phyloP scores from a whole-genome alignment of 179 eudicot genomes.

The Spinacia oleracea region DNA sequence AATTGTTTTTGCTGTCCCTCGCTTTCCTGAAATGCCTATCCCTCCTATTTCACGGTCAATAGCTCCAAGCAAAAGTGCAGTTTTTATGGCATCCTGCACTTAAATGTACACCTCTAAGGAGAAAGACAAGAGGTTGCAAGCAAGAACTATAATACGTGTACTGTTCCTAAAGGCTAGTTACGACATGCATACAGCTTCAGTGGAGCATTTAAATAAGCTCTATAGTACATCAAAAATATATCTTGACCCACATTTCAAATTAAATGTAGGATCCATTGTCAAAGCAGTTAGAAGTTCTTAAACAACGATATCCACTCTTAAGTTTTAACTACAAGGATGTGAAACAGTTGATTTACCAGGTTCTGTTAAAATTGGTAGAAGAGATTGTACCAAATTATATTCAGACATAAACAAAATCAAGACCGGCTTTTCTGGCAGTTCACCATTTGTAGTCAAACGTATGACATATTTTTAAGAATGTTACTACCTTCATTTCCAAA shows the following conservation, averaged over 20 bases:
- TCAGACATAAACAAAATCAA: neutral
- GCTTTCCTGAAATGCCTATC: constrained; percentile 89
- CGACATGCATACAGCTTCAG: neutral
- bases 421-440: neutral
- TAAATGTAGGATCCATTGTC: neutral
- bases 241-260: neutral
- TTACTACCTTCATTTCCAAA: neutral
- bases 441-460: neutral
- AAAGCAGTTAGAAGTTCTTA: neutral
- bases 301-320: neutral
- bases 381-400: neutral
- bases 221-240: neutral
- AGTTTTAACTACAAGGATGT: neutral
- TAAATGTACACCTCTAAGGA: neutral
- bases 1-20: constrained; percentile 98
- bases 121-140: neutral
- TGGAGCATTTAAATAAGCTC: neutral
- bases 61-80: constrained; percentile 95
- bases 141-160: neutral
- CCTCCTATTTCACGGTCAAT: constrained; percentile 96
- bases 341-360: neutral
- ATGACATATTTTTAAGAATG: neutral
- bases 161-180: neutral
- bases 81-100: constrained; percentile 88
- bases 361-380: neutral